Evolutionary conservation across 352 stramenopile species (phyloP), one percentile per base, ranked within the genome.

Genomic region (Vaucheria bursata): DNA sequence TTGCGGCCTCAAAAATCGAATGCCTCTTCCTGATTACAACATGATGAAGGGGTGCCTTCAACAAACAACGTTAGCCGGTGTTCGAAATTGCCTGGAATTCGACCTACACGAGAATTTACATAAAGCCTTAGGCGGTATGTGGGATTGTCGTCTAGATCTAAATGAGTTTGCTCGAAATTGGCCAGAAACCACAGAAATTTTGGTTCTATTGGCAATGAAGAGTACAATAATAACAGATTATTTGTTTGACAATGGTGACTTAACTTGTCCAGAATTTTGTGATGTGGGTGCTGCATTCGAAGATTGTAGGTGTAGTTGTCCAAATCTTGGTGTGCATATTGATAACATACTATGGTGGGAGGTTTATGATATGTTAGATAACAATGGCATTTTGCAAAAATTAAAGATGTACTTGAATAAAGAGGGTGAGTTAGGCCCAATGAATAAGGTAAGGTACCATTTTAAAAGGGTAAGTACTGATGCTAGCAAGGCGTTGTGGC

Each of bases 1-100:
- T n/a, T 59, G 45, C 45, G 45, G 45, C 45, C 66, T 77, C 12
- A 25, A 59, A 25, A 59, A 59, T 25, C 45, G 45, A 18, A 59
- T 59, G 25, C 45, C 45, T 25, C 45, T 59, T 18, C 45, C 45
- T 25, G 25, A 18, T 18, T 59, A 25, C 45, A 59, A 59, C 12
- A 25, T 18, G 45, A 59, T 59, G 45, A 18, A 59, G 45, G 45
- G 45, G 25, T 59, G 45, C 45, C 45, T 59, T 25, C 18, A 18
- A 25, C 45, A 25, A 25, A 18, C 12, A 25, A 59, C 45, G 45
- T 25, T 59, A 25, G 45, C 12, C 18, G 45, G 25, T 25, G 12
- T 59, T 18, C 18, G 45, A 25, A 25, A 59, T 25, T 59, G 45
- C 45, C 12, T 59, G 18, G 45, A 59, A 25, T 18, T 18, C 12